Evolutionary conservation across 2,329 filamentous ascomycete species (phyloP), one percentile per base, ranked within the genome.

Genomic region (Aspergillus hiratsukae): DNA sequence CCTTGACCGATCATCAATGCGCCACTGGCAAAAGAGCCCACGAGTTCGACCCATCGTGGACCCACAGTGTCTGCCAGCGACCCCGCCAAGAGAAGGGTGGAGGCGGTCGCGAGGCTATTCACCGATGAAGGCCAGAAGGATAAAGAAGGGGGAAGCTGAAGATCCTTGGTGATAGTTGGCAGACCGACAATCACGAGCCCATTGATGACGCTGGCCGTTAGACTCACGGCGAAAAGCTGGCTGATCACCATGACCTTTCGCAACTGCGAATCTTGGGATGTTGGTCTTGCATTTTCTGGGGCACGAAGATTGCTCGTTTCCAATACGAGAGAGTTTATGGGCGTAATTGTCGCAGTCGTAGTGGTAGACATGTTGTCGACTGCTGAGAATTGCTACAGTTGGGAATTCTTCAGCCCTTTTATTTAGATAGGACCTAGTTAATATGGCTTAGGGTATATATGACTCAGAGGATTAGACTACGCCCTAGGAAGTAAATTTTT

Each of bases 1-100:
- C 79, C 77, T 61, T 76, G 78, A 2, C 72, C 74, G n/a, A 80
- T 63, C 6, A 76, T 77, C 53, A 77, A 78, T 9, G 70, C 64
- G 29, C 73, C 73, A 49, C 78, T 71, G 1, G 80, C 65, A 3
- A 80, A 67, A 23, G 72, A 77, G 2, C 78, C 81, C 0, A 73
- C 66, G 3, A 81, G 69, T 53, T 81, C 78, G 63, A 81, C 75
- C 40, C 72, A 61, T 51, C 76, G 66, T 46, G 73, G 75, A 0
- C 81, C 81, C 3, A 83, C 71, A 0, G 80, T 75, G 67, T 83
- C 81, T 6, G 80, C 75, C 6, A 83, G 66, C 3, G 81, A 78
- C 3, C 81, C 81, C 3, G 76, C 73, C 1, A 83, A 64, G 1
- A 83, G 71, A 0, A 83, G 74, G 0, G 60, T 60, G 1, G 60